Base-by-base conservation (phyloP, 208 protist species). In the Paratrypanosoma confusum region DNA sequence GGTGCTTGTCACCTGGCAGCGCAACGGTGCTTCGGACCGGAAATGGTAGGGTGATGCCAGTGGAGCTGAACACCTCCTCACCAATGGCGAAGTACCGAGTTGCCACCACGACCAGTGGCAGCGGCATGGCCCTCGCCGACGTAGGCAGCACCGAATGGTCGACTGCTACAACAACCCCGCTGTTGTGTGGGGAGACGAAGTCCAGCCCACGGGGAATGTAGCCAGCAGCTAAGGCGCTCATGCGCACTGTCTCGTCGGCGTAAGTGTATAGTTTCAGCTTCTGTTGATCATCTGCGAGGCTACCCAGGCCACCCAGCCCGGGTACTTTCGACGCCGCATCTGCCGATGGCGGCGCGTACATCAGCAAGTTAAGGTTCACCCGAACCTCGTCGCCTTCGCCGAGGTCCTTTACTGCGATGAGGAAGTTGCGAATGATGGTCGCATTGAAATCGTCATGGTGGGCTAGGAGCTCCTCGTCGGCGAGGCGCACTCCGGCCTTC, bases 11-110 rank as follows among this genome's bases (percentile, higher is more conserved):
- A 0, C 71, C 72, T 0, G 72, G 72, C 22, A 91, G 29, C 53
- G 82, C 75, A 36, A 91, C 63, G 6, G 82, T 91, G 55, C 71
- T 83, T 47, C 71, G 72, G 8, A 81, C 50, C 8, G 75, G 76
- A 25, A 88, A 85, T 0, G 82, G 79, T 23, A 91, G 57, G 16
- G 69, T 55, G 14, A 87, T 63, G 28, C 77, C 82, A 10, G 75
- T 76, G 18, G 62, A 58, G 37, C 66, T 46, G 47, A 90, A 90
- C n/a, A 86, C 70, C 3, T 70, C 57, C 2, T 34, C 65, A 10
- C 60, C 46, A 27, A 56, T 48, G 39, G 63, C 64, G 46, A 71
- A 61, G 38, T 61, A 61, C 21, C 43, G 37, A 13, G 34, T 28
- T 23, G 69, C 71, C 36, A 85, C 57, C 10, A 67, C 52, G 28